Evolutionary conservation across 768 basidiomycete species (phyloP), one percentile per base, ranked within the genome.

Genomic region (Russula sp.): DNA sequence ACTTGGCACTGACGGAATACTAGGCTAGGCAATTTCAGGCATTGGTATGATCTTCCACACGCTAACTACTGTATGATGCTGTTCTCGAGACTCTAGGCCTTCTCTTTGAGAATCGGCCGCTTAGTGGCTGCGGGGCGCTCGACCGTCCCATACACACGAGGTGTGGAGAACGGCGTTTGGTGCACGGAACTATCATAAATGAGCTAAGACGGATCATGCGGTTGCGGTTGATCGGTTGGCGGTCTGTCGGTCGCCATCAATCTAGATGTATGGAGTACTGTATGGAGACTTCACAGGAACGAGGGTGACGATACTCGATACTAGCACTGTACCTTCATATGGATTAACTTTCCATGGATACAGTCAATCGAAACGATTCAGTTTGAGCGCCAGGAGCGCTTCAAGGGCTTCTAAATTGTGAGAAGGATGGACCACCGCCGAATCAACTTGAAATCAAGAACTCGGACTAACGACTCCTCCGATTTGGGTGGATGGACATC

Each of bases 271-370:
- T 18, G 26, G 13, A 6, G n/a, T n/a, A n/a, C n/a, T n/a, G 26
- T 3, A 50, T 24, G 46, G 53, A 36, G 49, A 4, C 28, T 32
- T 24, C 51, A 40, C 24, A 61, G 51, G 28, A 61, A 42, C 40
- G n/a, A 26, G 59, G 50, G 36, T 55, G 55, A n/a, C 22, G 20
- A 51, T 11, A 30, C n/a, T n/a, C n/a, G n/a, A n/a, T n/a, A n/a
- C n/a, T n/a, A n/a, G n/a, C n/a, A n/a, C 28, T 30, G 28, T 30
- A 9, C 14, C 38, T 16, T 40, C 16, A 14, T 16, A 40, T 18
- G 6, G 16, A 40, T 40, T 18, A 7, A 40, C 28, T 18, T 14
- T 26, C 50, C 28, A 30, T 51, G 50, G 50, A 30, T 20, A 18
- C 26, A 26, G 50, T 18, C 50, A 30, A 51, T 51, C 18, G 14